phyloP scores from a whole-genome alignment of 2,329 filamentous ascomycete species.

The Aureobasidium lini region DNA sequence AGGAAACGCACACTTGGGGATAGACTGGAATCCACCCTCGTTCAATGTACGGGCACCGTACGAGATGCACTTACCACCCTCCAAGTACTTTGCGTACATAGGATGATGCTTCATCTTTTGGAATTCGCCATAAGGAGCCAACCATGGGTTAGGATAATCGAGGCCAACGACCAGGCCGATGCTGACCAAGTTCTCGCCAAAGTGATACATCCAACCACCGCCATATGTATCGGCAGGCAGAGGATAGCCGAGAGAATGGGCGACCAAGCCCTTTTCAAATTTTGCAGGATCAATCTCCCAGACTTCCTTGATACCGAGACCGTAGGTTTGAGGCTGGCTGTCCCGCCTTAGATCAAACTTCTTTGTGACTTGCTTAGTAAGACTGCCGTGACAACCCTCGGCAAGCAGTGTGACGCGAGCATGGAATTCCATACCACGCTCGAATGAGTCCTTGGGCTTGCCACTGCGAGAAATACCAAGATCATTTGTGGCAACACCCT shows the following conservation, averaged over 20 bases:
- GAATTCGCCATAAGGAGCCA: constrained; percentile 92
- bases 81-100: constrained; percentile 76
- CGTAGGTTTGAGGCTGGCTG: constrained; percentile 92
- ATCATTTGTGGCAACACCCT: constrained; percentile 93
- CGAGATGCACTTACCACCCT: constrained; percentile 94
- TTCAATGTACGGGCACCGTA: constrained; percentile 88
- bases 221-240: constrained; percentile 84
- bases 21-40: constrained; percentile 95
- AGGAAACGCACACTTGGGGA: constrained; percentile 93
- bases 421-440: constrained; percentile 97
- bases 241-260: constrained; percentile 90
- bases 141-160: constrained; percentile 94
- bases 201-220: constrained; percentile 99
- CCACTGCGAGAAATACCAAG: constrained; percentile 76
- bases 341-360: constrained; percentile 87
- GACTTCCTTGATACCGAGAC: constrained; percentile 88
- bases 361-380: constrained; percentile 90
- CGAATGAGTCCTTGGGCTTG: constrained; percentile 80
- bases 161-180: constrained; percentile 87
- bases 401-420: constrained; percentile 84
- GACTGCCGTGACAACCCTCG: constrained; percentile 90
- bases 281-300: constrained; percentile 95
- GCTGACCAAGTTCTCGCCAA: constrained; percentile 91
- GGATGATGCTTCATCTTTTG: constrained; percentile 98
- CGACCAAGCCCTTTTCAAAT: constrained; percentile 77